Conservation (phyloP, 2,329 filamentous ascomycete genomes). For the Hymenoscyphus fraxineus region DNA sequence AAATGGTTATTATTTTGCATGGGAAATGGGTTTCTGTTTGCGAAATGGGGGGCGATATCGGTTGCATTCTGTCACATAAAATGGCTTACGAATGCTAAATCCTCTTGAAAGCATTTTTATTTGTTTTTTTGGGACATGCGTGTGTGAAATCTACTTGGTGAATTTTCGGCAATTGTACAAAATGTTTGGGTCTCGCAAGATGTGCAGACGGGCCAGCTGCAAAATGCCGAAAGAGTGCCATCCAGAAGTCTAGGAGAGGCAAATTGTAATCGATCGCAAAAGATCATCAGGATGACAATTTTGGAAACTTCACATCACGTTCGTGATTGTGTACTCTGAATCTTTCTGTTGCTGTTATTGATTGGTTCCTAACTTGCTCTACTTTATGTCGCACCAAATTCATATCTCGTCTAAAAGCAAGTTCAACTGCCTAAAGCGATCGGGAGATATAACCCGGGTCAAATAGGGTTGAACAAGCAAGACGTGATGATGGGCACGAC, state of each 20-base stretch:
- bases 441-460: not conserved
- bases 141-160: constrained; percentile 2
- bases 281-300: not conserved
- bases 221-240: not conserved
- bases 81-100: constrained; percentile 21
- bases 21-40: constrained; percentile 34
- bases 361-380: not conserved
- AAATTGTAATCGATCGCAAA: not conserved
- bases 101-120: constrained; percentile 11
- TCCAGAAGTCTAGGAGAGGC: constrained; percentile 1
- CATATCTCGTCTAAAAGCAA: not conserved
- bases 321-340: not conserved
- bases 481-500: constrained; percentile 1
- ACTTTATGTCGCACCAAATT: constrained; percentile 6
- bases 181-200: not conserved
- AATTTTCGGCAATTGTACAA: not conserved
- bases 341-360: not conserved
- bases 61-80: constrained; percentile 36
- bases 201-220: not conserved
- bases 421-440: constrained; percentile 12
- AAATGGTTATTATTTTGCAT: constrained; percentile 50
- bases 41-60: constrained; percentile 30
- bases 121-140: not conserved
- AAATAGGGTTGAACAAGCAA: constrained; percentile 1
- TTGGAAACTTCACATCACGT: not conserved